Base-by-base conservation (phyloP, 192 early-diverging fungal genomes). In the Dissophora ornata region DNA sequence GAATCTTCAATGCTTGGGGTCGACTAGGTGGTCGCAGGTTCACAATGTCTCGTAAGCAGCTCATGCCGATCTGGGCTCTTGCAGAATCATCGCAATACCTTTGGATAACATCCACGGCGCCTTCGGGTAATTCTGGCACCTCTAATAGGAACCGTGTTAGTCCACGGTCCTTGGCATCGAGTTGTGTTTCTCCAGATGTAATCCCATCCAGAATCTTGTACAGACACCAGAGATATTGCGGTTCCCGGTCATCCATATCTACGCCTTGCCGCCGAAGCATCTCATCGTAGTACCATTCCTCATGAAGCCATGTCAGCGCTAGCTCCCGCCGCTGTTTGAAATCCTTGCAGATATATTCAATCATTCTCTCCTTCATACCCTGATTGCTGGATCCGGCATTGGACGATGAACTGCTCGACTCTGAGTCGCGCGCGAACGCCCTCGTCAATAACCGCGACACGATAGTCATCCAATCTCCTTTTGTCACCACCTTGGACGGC, bases 121-220 rank as follows among this genome's bases (percentile, higher is more conserved):
- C 81, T 12, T 67, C 70, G n/a, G 84, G 80, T 9, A 96, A 55
- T 57, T 92, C 85, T 4, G 94, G 94, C 3, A 87, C 90, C 34
- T 96, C 93, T 16, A 94, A 61, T 63, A 96, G 63, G 60, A 96
- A 86, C 33, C 88, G 86, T 1, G 92, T 88, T 53, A 95, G 84
- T 1, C 83, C 84, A 21, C 85, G 80, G 70, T 96, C 94, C 67
- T 89, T 89, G 40, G 82, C 73, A 54, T 92, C 88, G 11, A 95
- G 65, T 26, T 60, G 55, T n/a, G 83, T 67, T 3, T 54, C 29
- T 33, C 60, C 64, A 24, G 34, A 73, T 11, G 67, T 68, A 13
- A 69, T 67, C 5, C 67, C 62, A 41, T 77, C 62, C 34, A 75
- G 50, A 49, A 69, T 77, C 28, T 80, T 65, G 40, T 63, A 81